Evolutionary conservation across 768 basidiomycete species (phyloP).

Genomic region (Sutorius australiensis): DNA sequence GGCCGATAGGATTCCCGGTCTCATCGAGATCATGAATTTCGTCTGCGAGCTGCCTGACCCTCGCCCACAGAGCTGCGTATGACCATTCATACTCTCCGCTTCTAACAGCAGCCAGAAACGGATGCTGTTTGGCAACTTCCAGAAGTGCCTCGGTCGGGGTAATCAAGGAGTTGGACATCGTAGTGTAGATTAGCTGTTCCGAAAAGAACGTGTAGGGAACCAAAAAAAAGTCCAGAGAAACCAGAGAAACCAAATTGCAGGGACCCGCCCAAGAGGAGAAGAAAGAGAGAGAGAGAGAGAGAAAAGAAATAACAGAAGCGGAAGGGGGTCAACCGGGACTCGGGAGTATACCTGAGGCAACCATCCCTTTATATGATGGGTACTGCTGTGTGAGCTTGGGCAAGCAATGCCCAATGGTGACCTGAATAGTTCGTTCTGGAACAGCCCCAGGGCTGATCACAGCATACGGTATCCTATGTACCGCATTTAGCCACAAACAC

Average conservation of each 20-base stretch:
- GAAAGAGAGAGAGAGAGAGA: constrained; percentile 5
- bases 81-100: constrained; percentile 23
- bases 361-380: constrained; percentile 17
- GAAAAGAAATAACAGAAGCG: constrained; percentile 4
- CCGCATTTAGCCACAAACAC: background rate
- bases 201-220: background rate
- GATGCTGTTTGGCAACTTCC: constrained; percentile 30
- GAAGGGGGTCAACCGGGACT: constrained; percentile 11
- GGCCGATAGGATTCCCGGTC: constrained; percentile 23
- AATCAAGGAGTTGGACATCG: constrained; percentile 15
- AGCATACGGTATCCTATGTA: background rate
- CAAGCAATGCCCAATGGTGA: background rate
- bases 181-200: background rate
- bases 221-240: background rate
- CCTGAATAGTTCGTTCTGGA: background rate
- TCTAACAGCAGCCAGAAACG: constrained; percentile 16
- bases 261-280: constrained; percentile 16
- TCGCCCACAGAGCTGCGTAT: constrained; percentile 28
- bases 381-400: background rate
- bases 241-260: constrained; percentile 3
- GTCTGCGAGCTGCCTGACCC: constrained; percentile 24
- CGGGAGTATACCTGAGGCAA: background rate
- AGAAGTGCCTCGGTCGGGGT: constrained; percentile 31
- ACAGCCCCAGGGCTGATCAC: background rate
- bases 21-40: constrained; percentile 22